Evolutionary conservation across 2,329 filamentous ascomycete species (phyloP).

Genomic region (Madurella fahalii): DNA sequence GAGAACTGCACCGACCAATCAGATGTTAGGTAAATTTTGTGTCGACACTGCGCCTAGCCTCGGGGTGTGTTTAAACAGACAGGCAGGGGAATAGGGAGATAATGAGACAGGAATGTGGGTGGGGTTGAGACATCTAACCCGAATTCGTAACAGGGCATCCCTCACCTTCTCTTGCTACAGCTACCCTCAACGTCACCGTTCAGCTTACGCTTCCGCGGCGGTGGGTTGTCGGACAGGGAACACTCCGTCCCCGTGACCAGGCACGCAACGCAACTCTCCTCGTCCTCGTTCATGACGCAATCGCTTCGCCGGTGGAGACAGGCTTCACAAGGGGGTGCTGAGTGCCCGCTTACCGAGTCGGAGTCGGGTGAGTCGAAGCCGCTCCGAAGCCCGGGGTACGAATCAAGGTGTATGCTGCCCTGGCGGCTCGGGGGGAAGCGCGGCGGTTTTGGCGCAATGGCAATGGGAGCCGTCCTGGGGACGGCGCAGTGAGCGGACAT

Average conservation of each 20-base stretch:
- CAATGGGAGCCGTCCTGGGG: slow-evolving; percentile 60
- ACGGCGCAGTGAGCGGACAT: slow-evolving; percentile 54
- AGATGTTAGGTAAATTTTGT: slow-evolving; percentile 40
- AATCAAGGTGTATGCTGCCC: slow-evolving; percentile 46
- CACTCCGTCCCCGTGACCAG: slow-evolving; percentile 75
- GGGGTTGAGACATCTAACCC: background rate
- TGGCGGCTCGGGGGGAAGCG: slow-evolving; percentile 43
- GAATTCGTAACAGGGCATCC: slow-evolving; percentile 12
- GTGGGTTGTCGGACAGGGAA: slow-evolving; percentile 71
- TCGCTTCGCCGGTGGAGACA: slow-evolving; percentile 70
- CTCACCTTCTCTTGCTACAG: slow-evolving; percentile 67
- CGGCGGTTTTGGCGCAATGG: slow-evolving; percentile 60
- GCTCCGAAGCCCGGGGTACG: slow-evolving; percentile 48
- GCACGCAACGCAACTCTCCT: slow-evolving; percentile 69
- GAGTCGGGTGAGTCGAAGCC: slow-evolving; percentile 51
- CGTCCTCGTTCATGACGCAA: slow-evolving; percentile 72
- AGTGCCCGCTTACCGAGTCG: slow-evolving; percentile 38
- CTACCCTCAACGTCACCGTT: slow-evolving; percentile 60
- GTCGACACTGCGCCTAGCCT: slow-evolving; percentile 23
- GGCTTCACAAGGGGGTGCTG: slow-evolving; percentile 61
- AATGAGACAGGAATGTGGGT: slow-evolving; percentile 9
- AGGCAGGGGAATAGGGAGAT: background rate
- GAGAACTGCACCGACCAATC: slow-evolving; percentile 52
- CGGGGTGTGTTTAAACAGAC: slow-evolving; percentile 13
- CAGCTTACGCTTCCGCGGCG: slow-evolving; percentile 75